A percentile compares a stretch with the other conserved stretches of the same genome.
Evolutionary conservation across 176 grass and related monocot species (phyloP).

Genomic region (Paspalum vaginatum): DNA sequence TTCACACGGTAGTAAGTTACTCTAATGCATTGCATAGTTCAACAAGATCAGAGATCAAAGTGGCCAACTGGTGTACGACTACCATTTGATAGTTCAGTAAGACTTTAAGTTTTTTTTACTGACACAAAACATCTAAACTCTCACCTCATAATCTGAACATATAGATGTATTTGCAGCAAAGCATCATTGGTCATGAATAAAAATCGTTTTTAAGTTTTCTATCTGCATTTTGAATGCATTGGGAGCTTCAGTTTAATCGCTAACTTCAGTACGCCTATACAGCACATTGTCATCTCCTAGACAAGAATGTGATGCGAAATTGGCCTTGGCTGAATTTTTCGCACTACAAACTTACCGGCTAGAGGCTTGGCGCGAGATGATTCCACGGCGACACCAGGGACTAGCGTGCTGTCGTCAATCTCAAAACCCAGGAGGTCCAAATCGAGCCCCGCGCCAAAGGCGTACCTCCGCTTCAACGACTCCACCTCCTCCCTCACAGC

Average conservation of each 20-base stretch:
- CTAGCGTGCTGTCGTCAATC: conserved; percentile 71
- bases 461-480: conserved; percentile 66
- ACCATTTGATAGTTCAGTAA: neutral
- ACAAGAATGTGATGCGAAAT: neutral
- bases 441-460: conserved; percentile 79
- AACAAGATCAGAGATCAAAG: neutral
- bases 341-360: conserved; percentile 54
- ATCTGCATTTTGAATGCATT: neutral
- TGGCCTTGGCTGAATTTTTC: neutral
- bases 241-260: neutral
- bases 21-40: neutral
- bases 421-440: conserved; percentile 90
- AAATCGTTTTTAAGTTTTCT: no score
- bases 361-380: conserved; percentile 89
- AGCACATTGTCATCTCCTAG: neutral
- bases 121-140: neutral
- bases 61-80: neutral
- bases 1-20: neutral
- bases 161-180: neutral
- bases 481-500: conserved; percentile 79
- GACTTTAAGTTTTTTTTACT: neutral
- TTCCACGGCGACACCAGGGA: conserved; percentile 91
- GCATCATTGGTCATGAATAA: neutral
- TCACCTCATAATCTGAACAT: neutral
- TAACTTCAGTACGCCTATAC: neutral